Evolutionary conservation across 805 yeast genomes (phyloP).

Genomic region (Sugiyamaella chiloensis): DNA sequence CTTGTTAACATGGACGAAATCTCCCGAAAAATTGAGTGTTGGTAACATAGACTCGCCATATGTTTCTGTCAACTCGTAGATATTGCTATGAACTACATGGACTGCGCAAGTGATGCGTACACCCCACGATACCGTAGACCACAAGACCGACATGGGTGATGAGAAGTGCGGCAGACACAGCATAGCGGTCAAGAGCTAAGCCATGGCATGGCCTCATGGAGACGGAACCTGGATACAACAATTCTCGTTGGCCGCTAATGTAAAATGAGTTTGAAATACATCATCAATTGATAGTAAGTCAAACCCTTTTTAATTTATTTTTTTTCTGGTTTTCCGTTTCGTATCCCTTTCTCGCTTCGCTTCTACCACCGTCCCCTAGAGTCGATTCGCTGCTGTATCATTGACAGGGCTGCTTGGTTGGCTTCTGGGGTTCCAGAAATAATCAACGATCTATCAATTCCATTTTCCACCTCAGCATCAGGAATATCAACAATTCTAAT

Average conservation of each 20-base stretch:
- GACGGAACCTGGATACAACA: too few relatives aligned
- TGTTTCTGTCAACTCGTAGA: constrained; percentile 76
- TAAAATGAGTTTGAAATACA: too few relatives aligned
- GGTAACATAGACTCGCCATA: constrained; percentile 96
- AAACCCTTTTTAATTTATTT: too few relatives aligned
- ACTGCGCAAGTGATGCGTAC: constrained; percentile 36
- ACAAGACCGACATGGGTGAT: constrained; percentile 3
- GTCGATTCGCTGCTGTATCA: constrained; percentile 25
- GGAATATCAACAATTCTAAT: constrained; percentile 58
- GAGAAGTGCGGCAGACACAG: not conserved
- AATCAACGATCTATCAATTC: constrained; percentile 28
- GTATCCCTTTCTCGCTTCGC: too few relatives aligned
- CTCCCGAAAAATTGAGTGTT: constrained; percentile 66
- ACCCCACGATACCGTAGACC: constrained; percentile 30
- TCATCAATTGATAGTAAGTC: too few relatives aligned
- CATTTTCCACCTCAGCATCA: constrained; percentile 13
- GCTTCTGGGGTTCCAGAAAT: constrained; percentile 27
- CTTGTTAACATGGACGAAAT: constrained; percentile 76
- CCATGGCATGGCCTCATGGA: too few relatives aligned
- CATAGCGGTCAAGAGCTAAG: too few relatives aligned
- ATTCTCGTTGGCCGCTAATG: too few relatives aligned
- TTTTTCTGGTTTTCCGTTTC: too few relatives aligned
- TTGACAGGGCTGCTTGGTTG: constrained; percentile 29
- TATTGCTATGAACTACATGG: constrained; percentile 64
- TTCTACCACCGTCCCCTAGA: constrained; percentile 6